phyloP scores from a whole-genome alignment of 352 stramenopile species.

The Phytopythium delawarense region DNA sequence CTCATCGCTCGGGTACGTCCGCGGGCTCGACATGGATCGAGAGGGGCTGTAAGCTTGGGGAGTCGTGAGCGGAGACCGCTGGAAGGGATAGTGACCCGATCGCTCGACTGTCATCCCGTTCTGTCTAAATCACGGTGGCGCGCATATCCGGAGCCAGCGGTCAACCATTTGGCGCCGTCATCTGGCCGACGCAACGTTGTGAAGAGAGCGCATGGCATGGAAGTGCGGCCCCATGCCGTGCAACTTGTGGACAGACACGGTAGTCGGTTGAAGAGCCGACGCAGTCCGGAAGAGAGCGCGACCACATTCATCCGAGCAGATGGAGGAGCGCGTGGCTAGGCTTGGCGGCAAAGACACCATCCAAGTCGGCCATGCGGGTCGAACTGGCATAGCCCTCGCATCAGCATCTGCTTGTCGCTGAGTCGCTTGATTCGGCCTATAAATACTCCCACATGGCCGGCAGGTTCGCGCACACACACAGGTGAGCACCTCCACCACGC shows the following conservation, averaged over 20 bases:
- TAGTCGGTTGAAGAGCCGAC: neutral
- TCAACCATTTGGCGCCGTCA: neutral
- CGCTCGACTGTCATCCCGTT: neutral
- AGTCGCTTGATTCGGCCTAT: neutral
- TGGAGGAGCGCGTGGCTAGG: neutral
- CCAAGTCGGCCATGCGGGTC: neutral
- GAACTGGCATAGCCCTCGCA: neutral
- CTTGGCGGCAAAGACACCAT: neutral
- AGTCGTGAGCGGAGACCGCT: neutral
- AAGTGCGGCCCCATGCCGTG: neutral
- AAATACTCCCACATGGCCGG: neutral
- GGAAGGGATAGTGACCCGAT: neutral
- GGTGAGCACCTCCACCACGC: neutral
- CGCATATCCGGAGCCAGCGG: neutral
- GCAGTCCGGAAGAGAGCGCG: neutral
- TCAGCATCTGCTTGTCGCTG: neutral
- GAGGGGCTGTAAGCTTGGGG: neutral
- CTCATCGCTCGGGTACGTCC: constrained; percentile 22
- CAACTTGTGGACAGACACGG: neutral
- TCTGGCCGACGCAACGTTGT: neutral
- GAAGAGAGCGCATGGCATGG: neutral
- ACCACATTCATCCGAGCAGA: neutral
- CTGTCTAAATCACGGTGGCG: neutral
- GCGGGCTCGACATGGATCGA: neutral
- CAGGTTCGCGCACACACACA: neutral